These are phyloP conservation scores for Holtermanniella nyarrowii DNA, from an alignment of 768 basidiomycete species.

Conservation along the genomic window DNA sequence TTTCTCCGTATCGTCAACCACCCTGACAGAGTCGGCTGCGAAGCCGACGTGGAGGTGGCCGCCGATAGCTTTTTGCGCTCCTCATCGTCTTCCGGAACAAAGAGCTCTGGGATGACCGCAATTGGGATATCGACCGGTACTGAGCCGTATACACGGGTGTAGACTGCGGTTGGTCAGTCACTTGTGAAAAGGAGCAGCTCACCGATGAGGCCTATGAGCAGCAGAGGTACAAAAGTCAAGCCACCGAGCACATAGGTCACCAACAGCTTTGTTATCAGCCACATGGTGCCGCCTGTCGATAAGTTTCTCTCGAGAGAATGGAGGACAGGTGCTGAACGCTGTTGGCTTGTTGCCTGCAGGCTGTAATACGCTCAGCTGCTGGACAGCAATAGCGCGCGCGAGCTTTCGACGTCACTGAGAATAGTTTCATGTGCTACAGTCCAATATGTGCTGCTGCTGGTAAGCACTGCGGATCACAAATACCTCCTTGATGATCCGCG, in stretches of 20 bases:
- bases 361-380: no score
- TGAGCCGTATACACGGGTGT: conserved; percentile 58
- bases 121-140: conserved; percentile 60
- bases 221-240: conserved; percentile 74
- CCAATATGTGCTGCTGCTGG: no score
- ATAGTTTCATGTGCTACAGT: no score
- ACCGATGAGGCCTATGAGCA: conserved; percentile 50
- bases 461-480: no score
- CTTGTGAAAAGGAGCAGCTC: conserved; percentile 2
- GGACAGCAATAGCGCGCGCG: no score
- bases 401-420: no score
- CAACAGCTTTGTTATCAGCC: conserved; percentile 25
- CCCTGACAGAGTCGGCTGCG: conserved; percentile 18
- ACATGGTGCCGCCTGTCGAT: conserved; percentile 22
- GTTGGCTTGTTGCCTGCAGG: no score
- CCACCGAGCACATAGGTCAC: conserved; percentile 82
- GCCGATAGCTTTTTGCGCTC: conserved; percentile 26
- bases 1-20: conserved; percentile 31
- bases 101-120: conserved; percentile 42
- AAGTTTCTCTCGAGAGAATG: no score
- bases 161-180: conserved; percentile 7
- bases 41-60: background rate
- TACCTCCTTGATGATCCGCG: no score
- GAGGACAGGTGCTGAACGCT: no score
- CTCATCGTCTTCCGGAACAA: conserved; percentile 23